A percentile compares a stretch with the other conserved stretches of the same genome.
phyloP scores from a whole-genome alignment of 768 basidiomycete genomes.

The Lentinula sp. region DNA sequence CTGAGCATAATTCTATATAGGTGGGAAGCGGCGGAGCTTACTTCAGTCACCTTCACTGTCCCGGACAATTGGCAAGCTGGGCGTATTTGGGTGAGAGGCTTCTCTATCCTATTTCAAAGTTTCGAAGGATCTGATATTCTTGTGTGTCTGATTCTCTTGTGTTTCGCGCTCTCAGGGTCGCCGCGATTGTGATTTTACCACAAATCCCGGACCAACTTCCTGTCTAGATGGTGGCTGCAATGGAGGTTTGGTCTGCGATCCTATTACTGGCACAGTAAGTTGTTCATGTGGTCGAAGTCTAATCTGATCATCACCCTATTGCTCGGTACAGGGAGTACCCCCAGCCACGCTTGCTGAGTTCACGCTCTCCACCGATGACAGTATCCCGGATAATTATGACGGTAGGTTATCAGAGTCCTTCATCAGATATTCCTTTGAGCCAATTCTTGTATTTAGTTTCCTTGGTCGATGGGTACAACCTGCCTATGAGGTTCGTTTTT shows the following conservation, averaged over 20 bases:
- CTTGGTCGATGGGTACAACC: conserved; percentile 60
- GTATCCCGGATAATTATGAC: conserved; percentile 51
- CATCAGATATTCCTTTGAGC: background rate
- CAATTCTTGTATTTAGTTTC: conserved; percentile 45
- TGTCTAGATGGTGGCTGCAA: conserved; percentile 47
- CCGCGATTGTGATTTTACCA: conserved; percentile 41
- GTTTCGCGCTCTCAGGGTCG: conserved; percentile 24
- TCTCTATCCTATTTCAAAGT: background rate
- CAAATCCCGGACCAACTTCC: conserved; percentile 30
- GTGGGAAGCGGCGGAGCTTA: conserved; percentile 19
- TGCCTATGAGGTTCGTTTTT: conserved; percentile 34
- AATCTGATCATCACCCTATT: background rate
- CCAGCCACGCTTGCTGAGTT: conserved; percentile 68
- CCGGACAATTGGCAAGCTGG: conserved; percentile 46
- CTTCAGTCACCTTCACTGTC: conserved; percentile 28
- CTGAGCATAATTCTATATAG: conserved; percentile 1
- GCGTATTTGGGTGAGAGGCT: conserved; percentile 40
- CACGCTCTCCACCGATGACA: conserved; percentile 39
- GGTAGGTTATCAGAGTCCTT: conserved; percentile 25
- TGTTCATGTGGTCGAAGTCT: background rate
- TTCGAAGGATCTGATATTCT: conserved; percentile 7
- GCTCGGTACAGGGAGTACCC: conserved; percentile 37
- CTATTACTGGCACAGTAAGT: conserved; percentile 32
- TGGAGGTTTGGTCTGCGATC: conserved; percentile 32
- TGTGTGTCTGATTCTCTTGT: conserved; percentile 11